Evolutionary conservation across 805 yeast species (phyloP), one percentile per base, ranked within the genome.

Genomic region (Sugiyamaella floridensis): DNA sequence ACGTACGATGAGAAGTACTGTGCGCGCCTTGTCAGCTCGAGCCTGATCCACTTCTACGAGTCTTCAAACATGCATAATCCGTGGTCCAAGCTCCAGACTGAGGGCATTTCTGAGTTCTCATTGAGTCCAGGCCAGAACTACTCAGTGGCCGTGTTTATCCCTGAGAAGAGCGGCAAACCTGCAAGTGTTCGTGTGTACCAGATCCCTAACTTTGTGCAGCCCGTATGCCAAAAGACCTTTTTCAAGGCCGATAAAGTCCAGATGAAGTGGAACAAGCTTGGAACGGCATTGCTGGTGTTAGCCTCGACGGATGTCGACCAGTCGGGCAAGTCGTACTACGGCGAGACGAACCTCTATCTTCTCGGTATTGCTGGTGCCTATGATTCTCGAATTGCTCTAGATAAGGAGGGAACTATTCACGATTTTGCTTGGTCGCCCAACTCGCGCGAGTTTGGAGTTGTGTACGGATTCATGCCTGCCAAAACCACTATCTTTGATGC

Each of bases 401-500:
- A 87, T 57, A 84, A 87, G 62, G 96, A 89, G 65, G 98, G 98
- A 32, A 98, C 99, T 45, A 89, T 93, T 61, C 97, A 93, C 72
- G 99, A 93, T 69, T 87, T 92, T 56, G 83, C 93, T 19, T 93
- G 99, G 99, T 86, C 96, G 22, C 97, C 98, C 54, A 82, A 89
- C 49, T 88, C 96, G 16, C 80, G 96, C 61, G 98, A 93, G 72
- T 95, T 93, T 74, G 98, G 97, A 55, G 99, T 93, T 44, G 89
- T 87, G 52, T 90, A 90, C 66, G 99, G 99, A 32, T 90, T 81
- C 72, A 93, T 93, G 98, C 99, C 99, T 1, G 88, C 97, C 28
- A 85, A 86, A 63, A 90, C 97, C 22, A 82, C 96, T 10, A 89
- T 93, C 63, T 93, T 92, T 64, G 98, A 93, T 71, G 81, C 95